Conservation (phyloP, 2,329 filamentous ascomycete genomes). For the Ophiocordyceps sinensis region DNA sequence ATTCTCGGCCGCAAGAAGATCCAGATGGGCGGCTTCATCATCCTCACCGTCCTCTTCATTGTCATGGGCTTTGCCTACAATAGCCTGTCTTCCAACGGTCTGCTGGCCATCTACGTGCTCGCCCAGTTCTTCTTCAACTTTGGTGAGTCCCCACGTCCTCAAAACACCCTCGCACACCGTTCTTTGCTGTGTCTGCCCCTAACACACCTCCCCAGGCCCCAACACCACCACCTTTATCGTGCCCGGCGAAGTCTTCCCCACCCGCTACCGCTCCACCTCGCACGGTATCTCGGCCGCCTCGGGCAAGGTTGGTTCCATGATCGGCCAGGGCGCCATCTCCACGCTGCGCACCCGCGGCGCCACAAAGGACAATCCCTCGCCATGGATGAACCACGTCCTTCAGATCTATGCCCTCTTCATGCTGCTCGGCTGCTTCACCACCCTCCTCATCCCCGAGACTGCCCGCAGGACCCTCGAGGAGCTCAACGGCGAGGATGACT, state of each 20-base stretch:
- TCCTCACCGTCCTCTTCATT: slow-evolving; percentile 46
- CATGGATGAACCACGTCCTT: slow-evolving; percentile 67
- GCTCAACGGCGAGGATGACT: slow-evolving; percentile 27
- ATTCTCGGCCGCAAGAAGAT: slow-evolving; percentile 65
- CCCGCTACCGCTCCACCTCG: slow-evolving; percentile 40
- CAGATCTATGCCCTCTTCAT: slow-evolving; percentile 66
- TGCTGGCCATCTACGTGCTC: slow-evolving; percentile 40
- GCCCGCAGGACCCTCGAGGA: slow-evolving; percentile 61
- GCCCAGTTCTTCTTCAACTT: slow-evolving; percentile 49
- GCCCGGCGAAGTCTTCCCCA: slow-evolving; percentile 41
- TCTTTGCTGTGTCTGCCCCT: background rate
- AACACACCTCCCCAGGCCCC: slow-evolving; percentile 18
- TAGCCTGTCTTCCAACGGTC: slow-evolving; percentile 32
- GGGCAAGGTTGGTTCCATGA: slow-evolving; percentile 42
- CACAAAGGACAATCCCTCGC: slow-evolving; percentile 22
- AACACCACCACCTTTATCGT: slow-evolving; percentile 44
- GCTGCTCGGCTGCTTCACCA: slow-evolving; percentile 55
- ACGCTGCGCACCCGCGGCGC: slow-evolving; percentile 34
- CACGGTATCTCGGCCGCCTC: slow-evolving; percentile 42
- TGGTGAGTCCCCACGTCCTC: slow-evolving; percentile 11
- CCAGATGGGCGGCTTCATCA: slow-evolving; percentile 48
- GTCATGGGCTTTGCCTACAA: slow-evolving; percentile 50
- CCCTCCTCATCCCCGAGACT: slow-evolving; percentile 58
- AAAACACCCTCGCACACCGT: background rate
- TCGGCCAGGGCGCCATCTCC: slow-evolving; percentile 42